phyloP scores from a whole-genome alignment of 106 monocot genomes.

The Platanthera zijinensis region DNA sequence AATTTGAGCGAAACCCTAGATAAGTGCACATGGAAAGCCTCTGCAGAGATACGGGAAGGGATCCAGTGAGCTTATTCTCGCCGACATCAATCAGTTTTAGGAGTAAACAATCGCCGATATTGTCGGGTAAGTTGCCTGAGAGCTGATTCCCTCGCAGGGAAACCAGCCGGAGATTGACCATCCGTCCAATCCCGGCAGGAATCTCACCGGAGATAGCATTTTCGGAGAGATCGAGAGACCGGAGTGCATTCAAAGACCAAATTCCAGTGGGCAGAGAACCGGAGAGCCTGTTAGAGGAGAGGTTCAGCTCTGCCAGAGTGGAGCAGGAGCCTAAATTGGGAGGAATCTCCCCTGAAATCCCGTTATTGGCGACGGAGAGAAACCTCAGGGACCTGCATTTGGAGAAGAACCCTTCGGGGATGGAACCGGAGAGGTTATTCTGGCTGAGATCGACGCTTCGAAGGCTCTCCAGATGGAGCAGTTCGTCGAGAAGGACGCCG shows the following conservation, averaged over 20 bases:
- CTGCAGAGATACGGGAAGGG: constrained; percentile 43
- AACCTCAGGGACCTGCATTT: constrained; percentile 48
- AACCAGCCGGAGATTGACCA: constrained; percentile 45
- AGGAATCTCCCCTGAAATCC: constrained; percentile 48
- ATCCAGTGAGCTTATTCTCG: constrained; percentile 41
- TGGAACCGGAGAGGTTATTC: constrained; percentile 43
- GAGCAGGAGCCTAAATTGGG: constrained; percentile 44
- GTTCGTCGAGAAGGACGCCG: constrained; percentile 34
- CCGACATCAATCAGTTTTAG: constrained; percentile 45
- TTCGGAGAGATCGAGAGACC: constrained; percentile 56
- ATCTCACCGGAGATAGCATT: constrained; percentile 48
- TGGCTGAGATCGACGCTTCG: constrained; percentile 49
- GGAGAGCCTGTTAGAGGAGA: constrained; percentile 51
- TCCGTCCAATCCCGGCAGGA: constrained; percentile 41
- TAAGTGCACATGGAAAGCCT: constrained; percentile 38
- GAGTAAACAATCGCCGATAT: constrained; percentile 41
- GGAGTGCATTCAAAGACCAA: constrained; percentile 55
- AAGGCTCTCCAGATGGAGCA: constrained; percentile 37
- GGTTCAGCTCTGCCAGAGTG: constrained; percentile 48
- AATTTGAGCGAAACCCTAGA: constrained; percentile 43
- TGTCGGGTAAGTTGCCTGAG: constrained; percentile 49
- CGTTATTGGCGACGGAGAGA: constrained; percentile 50
- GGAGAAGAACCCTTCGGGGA: constrained; percentile 53
- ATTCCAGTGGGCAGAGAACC: constrained; percentile 40
- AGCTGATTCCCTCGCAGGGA: constrained; percentile 44